Evolutionary conservation across 1,284 basidiomycete species (phyloP), one percentile per base, ranked within the genome.

Genomic region (Cryptococcus sp.): DNA sequence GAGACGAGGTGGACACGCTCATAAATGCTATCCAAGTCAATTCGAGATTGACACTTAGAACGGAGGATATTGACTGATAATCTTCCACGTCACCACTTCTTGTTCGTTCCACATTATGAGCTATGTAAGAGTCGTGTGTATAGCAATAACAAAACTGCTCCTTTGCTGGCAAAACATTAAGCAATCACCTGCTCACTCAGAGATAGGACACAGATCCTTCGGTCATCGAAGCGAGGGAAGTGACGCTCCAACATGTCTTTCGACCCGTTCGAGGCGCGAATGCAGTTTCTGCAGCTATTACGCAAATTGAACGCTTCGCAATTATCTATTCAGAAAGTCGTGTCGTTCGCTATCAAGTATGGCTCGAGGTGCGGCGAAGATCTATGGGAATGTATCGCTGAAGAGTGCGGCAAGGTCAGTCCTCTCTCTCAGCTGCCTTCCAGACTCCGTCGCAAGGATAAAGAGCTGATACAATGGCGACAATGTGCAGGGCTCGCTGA

Each of bases 381-480:
- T 73, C 79, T 98, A 4, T 97, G 93, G 93, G 92, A 94, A 64
- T 96, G 93, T 70, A 85, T 96, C 49, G 79, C 93, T 20, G 91
- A 95, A 72, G 89, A 95, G 80, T 91, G 88, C 64, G 86, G 86
- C 73, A 93, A 91, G 83, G 90, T 87, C 55, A 38, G 78, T 63
- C 17, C 6, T 15, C 40, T 20, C 19, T 23, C 39, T 11, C 10
- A n/a, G 8, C 23, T 23, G 17, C 11, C 23, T 25, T 52, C 13
- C n/a, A n/a, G n/a, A n/a, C 20, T 13, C 41, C 25, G 11, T 20
- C 51, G 48, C n/a, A 22, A 3, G 26, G 15, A 20, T 13, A 39
- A 5, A 3, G 29, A 39, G 16, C 25, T 22, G 17, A n/a, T 7
- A 6, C 1, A 6, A 19, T 19, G 20, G 17, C 11, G 17, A 11